Conservation (phyloP, 2,329 filamentous ascomycete genomes). For the Coniella vitis region DNA sequence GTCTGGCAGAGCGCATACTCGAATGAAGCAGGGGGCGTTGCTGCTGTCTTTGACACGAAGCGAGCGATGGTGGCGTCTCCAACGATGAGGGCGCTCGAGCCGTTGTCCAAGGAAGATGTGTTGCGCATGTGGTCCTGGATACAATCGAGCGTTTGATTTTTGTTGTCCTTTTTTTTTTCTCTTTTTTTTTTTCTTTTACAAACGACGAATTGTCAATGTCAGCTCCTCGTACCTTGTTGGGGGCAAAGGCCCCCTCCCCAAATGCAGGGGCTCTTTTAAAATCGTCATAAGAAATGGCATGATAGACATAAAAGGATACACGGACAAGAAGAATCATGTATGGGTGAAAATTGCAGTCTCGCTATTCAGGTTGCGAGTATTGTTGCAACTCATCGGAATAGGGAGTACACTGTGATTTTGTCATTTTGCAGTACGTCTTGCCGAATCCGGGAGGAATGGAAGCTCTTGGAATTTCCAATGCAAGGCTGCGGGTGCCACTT, state of each 20-base stretch:
- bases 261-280: too few relatives aligned
- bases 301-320: background rate
- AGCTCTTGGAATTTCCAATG: too few relatives aligned
- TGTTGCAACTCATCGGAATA: too few relatives aligned
- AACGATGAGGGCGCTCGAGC: conserved; percentile 28
- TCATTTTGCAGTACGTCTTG: too few relatives aligned
- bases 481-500: background rate
- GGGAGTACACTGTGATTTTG: too few relatives aligned
- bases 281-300: too few relatives aligned
- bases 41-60: conserved; percentile 27
- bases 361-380: too few relatives aligned
- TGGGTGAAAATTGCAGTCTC: too few relatives aligned
- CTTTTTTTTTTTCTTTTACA: background rate
- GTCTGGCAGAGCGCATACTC: conserved; percentile 41
- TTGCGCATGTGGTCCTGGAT: conserved; percentile 31
- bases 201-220: too few relatives aligned
- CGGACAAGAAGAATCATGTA: background rate
- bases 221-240: too few relatives aligned
- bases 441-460: background rate
- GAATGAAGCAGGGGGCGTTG: conserved; percentile 1
- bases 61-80: conserved; percentile 27
- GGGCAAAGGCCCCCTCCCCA: too few relatives aligned
- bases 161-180: background rate
- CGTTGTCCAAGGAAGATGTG: conserved; percentile 23
- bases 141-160: conserved; percentile 11